Base-by-base conservation (phyloP, 129 eudicot genomes). In the Saposhnikovia divaricata region DNA sequence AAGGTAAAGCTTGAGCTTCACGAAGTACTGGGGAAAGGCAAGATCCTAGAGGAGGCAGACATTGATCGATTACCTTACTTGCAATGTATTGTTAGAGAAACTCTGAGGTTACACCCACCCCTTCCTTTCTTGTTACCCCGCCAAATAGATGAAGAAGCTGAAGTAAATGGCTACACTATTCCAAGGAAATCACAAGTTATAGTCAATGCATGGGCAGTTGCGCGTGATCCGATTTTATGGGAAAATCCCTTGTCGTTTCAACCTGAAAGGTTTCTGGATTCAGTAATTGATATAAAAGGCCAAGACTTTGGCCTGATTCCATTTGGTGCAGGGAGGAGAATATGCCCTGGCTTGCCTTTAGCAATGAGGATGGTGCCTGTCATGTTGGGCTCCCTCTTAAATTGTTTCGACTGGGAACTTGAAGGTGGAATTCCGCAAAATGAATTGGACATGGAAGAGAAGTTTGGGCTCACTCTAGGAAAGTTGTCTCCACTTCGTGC, bases 1-100 rank as follows among this genome's bases (percentile, higher is more conserved):
- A 88, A 72, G 83, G 92, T 92, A 55, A 83, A 88, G 79, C 78
- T 75, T 3, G 96, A 90, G 84, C 89, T 90, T 4, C 83, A 85
- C 38, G 23, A 75, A 77, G 85, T 88, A 19, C 79, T 90, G 10
- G 91, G 96, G 27, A 88, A 85, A 83, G 91, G 89, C 11, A 86
- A 84, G 45, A 71, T 65, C 5, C 16, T 86, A 19, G 86, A 80
- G 28, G 91, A 88, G 82, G 51, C 82, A 0, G 91, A 88, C 34
- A 76, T 88, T 46, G 34, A 53, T 21, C 78, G 76, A 9, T 79
- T 89, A n/a, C 89, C 89, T 14, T 89, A 84, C 72, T 80, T 89
- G 46, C 85, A 59, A 21, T 85, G 88, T 53, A 75, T 88, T 40
- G 80, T 88, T 79, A 88, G 86, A 57, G 92, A 89, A 66, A 80